These are phyloP conservation scores for Lactarius sanguifluus DNA, from an alignment of 768 basidiomycete species.

Conservation along the genomic window DNA sequence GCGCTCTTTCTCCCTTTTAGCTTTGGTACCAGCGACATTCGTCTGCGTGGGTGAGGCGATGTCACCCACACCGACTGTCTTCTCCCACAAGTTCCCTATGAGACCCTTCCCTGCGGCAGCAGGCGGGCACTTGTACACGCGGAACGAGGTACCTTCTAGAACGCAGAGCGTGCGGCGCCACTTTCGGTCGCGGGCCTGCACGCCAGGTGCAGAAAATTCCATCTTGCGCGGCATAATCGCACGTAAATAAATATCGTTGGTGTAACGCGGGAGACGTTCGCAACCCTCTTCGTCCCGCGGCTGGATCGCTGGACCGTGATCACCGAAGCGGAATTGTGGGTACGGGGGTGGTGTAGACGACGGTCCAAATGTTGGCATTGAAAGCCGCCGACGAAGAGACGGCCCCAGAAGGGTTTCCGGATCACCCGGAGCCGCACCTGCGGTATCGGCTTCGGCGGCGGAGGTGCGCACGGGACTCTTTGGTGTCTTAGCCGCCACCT, in stretches of 20 bases:
- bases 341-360: constrained; percentile 68
- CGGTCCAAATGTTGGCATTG: constrained; percentile 67
- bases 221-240: constrained; percentile 87
- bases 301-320: constrained; percentile 36
- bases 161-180: constrained; percentile 90
- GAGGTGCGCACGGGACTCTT: constrained; percentile 3
- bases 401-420: constrained; percentile 33
- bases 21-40: constrained; percentile 33
- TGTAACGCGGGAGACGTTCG: constrained; percentile 79
- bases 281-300: constrained; percentile 80
- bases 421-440: constrained; percentile 9
- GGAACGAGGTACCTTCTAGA: constrained; percentile 88
- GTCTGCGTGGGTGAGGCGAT: constrained; percentile 35
- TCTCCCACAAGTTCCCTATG: constrained; percentile 79
- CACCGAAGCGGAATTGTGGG: constrained; percentile 44
- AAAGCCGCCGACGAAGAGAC: constrained; percentile 58
- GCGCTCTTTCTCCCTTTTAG: constrained; percentile 36
- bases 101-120: constrained; percentile 46
- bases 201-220: constrained; percentile 85
- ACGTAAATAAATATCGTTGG: constrained; percentile 76
- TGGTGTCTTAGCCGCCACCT: constrained; percentile 14
- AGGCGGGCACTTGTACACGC: constrained; percentile 61
- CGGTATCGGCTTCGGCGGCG: constrained; percentile 6
- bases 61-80: constrained; percentile 71
- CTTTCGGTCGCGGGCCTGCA: constrained; percentile 86